Percentiles rank a stretch among this genome's conserved stretches.
Conservation (phyloP, 129 eudicot species). For the Helianthus tuberosus region DNA sequence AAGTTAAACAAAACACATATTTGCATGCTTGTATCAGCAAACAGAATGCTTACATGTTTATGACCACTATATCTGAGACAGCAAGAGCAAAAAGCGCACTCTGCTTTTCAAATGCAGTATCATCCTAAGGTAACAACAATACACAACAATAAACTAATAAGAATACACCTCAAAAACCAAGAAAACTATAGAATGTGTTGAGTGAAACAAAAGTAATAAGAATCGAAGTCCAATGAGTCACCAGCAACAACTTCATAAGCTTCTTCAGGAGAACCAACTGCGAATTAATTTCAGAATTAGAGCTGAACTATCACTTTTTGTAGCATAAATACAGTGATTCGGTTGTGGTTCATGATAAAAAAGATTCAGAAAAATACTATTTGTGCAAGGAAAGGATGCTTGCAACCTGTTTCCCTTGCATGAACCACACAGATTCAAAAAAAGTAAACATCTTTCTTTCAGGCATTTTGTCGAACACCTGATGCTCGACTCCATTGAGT, state of each 20-base stretch:
- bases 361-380: neutral
- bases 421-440: neutral
- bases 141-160: too few species aligned
- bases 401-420: conserved; percentile 2
- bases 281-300: conserved; percentile 2
- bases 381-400: conserved; percentile 6
- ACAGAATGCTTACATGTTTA: conserved; percentile 74
- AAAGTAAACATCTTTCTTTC: too few species aligned
- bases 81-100: conserved; percentile 99
- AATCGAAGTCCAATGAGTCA: conserved; percentile 53
- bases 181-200: too few species aligned
- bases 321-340: conserved; percentile 8
- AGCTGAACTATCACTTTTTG: neutral
- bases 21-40: conserved; percentile 5
- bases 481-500: too few species aligned
- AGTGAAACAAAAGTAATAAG: too few species aligned
- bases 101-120: too few species aligned
- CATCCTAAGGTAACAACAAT: too few species aligned
- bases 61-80: conserved; percentile 94
- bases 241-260: conserved; percentile 40
- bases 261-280: conserved; percentile 50
- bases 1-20: neutral
- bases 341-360: neutral
- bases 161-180: too few species aligned
- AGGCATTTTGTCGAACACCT: too few species aligned